These are phyloP conservation scores for Termitomyces sp. DNA, from an alignment of 768 basidiomycete genomes.

Conservation along the genomic window DNA sequence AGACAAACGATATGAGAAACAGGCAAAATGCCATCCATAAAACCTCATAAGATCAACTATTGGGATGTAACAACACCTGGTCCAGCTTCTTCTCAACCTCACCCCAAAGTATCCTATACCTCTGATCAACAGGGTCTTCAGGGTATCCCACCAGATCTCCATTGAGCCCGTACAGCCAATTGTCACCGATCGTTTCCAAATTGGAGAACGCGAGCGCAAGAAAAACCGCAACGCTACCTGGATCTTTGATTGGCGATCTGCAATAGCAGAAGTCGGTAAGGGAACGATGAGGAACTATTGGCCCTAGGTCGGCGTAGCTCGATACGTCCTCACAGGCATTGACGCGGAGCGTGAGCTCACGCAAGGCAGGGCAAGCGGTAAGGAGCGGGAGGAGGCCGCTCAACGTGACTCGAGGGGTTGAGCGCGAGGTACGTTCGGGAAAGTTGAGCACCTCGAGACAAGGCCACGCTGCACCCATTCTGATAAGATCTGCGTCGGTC, in stretches of 20 bases:
- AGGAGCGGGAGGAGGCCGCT: constrained; percentile 6
- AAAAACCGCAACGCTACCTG: constrained; percentile 1
- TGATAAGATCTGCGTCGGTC: constrained; percentile 1
- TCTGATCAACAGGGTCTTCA: constrained; percentile 7
- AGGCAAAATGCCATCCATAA: not conserved
- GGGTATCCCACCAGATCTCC: constrained; percentile 1
- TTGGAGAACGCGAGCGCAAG: not conserved
- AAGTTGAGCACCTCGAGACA: constrained; percentile 4
- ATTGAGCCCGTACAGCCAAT: constrained; percentile 4
- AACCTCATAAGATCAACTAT: not conserved
- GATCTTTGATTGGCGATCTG: constrained; percentile 5
- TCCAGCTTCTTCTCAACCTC: constrained; percentile 4
- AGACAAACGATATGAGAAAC: not conserved
- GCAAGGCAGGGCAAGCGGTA: not conserved
- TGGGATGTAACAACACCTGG: constrained; percentile 3
- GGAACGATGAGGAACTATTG: constrained; percentile 1
- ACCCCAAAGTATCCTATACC: not conserved
- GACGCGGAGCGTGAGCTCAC: constrained; percentile 7
- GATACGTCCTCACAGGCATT: constrained; percentile 8
- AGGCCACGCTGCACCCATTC: constrained; percentile 8
- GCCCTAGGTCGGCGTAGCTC: constrained; percentile 3
- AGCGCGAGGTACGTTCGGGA: constrained; percentile 1
- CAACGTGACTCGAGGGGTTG: not conserved
- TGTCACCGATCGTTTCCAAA: constrained; percentile 1
- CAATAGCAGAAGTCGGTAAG: constrained; percentile 6